Conservation (phyloP, 2,329 filamentous ascomycete genomes). For the Alternaria infectoria region DNA sequence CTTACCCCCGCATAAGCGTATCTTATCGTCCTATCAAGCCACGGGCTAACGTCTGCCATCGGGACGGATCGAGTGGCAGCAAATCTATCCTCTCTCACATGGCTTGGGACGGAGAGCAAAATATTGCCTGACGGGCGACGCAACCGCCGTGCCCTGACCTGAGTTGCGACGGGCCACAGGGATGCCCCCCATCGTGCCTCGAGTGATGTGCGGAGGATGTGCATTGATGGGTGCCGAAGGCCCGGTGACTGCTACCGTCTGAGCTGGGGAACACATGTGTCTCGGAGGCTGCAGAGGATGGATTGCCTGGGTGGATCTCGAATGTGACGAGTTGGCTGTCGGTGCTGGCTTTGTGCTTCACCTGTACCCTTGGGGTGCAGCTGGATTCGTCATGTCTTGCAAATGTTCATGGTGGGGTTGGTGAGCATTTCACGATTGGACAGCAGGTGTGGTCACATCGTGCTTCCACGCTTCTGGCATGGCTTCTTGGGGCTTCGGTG, state of each 20-base stretch:
- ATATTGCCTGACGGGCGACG: constrained; percentile 36
- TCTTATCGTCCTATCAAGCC: constrained; percentile 35
- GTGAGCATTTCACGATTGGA: constrained; percentile 32
- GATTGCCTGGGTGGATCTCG: not conserved
- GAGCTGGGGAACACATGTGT: constrained; percentile 3
- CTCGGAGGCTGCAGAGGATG: constrained; percentile 6
- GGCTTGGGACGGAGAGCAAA: constrained; percentile 9
- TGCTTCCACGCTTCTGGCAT: not conserved
- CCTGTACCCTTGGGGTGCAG: not conserved
- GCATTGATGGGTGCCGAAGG: constrained; percentile 1
- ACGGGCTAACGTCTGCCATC: constrained; percentile 32
- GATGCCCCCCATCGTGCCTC: constrained; percentile 2
- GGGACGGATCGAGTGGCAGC: constrained; percentile 40
- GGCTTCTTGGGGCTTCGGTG: not conserved
- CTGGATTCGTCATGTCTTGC: constrained; percentile 35
- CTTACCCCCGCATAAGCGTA: constrained; percentile 37
- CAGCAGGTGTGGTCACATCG: constrained; percentile 17
- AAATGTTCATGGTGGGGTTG: constrained; percentile 21
- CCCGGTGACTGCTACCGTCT: constrained; percentile 5
- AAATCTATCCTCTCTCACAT: constrained; percentile 11
- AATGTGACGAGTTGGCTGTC: constrained; percentile 2
- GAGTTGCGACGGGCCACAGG: constrained; percentile 8
- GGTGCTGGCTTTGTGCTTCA: not conserved
- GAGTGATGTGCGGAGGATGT: constrained; percentile 16
- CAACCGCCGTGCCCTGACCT: constrained; percentile 30